Evolutionary conservation across 345 rosid species (phyloP).

Genomic region (Ceriops tagal): DNA sequence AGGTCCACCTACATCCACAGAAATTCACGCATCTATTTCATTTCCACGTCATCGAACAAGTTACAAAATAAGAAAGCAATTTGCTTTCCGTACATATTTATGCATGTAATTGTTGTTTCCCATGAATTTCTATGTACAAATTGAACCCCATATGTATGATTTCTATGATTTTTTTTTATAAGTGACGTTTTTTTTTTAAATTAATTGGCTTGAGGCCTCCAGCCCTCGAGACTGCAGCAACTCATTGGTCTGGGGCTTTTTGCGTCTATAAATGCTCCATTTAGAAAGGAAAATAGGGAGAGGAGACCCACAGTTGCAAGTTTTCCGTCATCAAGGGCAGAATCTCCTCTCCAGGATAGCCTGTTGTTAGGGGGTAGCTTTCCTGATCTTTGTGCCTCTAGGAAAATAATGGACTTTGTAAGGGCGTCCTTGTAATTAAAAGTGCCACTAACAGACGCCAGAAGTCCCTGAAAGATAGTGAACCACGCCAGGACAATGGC

Average conservation of each 20-base stretch:
- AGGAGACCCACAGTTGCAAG: slow-evolving; percentile 44
- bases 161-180: too few species aligned
- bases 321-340: slow-evolving; percentile 79
- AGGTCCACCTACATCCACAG: slow-evolving; percentile 53
- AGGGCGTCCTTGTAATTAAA: slow-evolving; percentile 70
- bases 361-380: slow-evolving; percentile 65
- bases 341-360: slow-evolving; percentile 83
- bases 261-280: background rate
- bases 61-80: too few species aligned
- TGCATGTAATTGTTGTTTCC: background rate
- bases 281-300: background rate
- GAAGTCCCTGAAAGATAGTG: slow-evolving; percentile 34
- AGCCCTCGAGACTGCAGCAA: background rate
- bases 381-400: slow-evolving; percentile 93
- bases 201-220: too few species aligned
- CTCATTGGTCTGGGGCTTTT: background rate
- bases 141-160: too few species aligned
- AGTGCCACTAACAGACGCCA: slow-evolving; percentile 32
- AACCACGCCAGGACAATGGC: slow-evolving; percentile 36
- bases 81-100: background rate
- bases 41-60: background rate
- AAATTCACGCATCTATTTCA: background rate
- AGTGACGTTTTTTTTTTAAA: too few species aligned
- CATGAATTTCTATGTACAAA: too few species aligned
- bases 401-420: slow-evolving; percentile 65